Base-by-base conservation (phyloP, 2,329 filamentous ascomycete species). In the Mycosphaerella arachidis region DNA sequence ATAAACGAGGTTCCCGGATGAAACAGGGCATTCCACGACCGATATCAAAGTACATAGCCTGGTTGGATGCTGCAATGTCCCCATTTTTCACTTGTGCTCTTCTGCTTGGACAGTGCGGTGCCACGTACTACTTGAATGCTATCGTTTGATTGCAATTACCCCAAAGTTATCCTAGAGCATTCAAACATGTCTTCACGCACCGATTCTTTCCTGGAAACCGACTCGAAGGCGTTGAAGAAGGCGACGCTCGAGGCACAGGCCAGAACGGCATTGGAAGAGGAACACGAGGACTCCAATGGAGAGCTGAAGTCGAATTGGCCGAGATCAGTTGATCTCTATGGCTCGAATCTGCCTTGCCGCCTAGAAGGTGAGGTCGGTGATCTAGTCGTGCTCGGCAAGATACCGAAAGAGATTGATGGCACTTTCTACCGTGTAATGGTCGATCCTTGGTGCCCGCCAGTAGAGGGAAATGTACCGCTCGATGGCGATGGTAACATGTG, bases 381-480 rank as follows among this genome's bases (percentile, higher is more conserved):
- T 53, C 59, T 73, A 29, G 63, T 71, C 5, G 68, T 74, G 0
- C 62, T 64, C 0, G 72, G 72, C 13, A 62, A 69, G 3, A 70
- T 74, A 6, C 72, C 72, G 2, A 57, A 61, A n/a, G 67, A 67
- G 31, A 71, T 74, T 31, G 65, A 71, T 24, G 73, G 72, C 9
- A 73, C 70, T 1, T 74, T 73, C 55, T 74, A 73, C 55, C 77
- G 81, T 3, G 73, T 83, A 18, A 81, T 82, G 72, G 79, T 80
- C 16, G 81, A 83, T 66, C 79, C 77, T 79, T 65, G 76, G 77
- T 30, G 84, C 80, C 67, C 82, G 81, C n/a, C 83, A 79, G 1
- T 66, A 80, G 63, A 81, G 82, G 67, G 79, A 81, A 82, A 86
- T 61, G 79, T 78, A n/a, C 77, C 77, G 50, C 76, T 79, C 69